Evolutionary conservation across 2,329 filamentous ascomycete genomes (phyloP), one percentile per base, ranked within the genome.

Genomic region (Curvularia hawaiiensis): DNA sequence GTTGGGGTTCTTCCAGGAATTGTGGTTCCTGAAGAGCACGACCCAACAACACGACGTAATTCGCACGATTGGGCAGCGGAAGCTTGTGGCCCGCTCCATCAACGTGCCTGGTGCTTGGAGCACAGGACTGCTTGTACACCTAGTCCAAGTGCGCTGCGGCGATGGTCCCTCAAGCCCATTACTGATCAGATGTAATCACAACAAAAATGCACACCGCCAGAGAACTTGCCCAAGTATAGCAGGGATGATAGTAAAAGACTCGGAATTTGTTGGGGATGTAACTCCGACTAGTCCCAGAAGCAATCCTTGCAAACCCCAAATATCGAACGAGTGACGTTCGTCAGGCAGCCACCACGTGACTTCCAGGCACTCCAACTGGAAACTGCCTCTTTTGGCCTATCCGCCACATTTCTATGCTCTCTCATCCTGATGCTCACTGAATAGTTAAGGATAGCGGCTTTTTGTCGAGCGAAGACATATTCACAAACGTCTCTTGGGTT

Each of bases 1-100:
- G 55, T 50, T 50, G 47, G 33, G 46, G 28, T 44, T 44, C 49
- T 41, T 53, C 57, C 57, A 52, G 33, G 31, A 54, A 54, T 45
- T 54, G 51, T 54, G 50, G 54, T 40, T 33, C 45, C 30, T 18
- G 16, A 30, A 24, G n/a, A 38, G 54, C 54, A 57, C 54, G 54
- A 30, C 33, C 54, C 54, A 57, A 53, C 44, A 52, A 30, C 22
- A 45, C 41, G 22, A 45, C 50, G 50, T 52, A 52, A 52, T 45
- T 47, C 18, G 30, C 40, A 33, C 16, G 6, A 20, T 40, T 28
- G 22, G 30, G 33, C 28, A 12, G 47, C 47, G 16, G 47, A 22
- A 3, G 22, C 22, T 50, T 28, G 24, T 16, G 7, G 31, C 18
- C 30, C 30, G 7, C 30, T 47, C 20, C 35, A n/a, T 39, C 10